A percentile compares a stretch with the other conserved stretches of the same genome.
Evolutionary conservation across 179 eudicot species (phyloP).

Genomic region (Vitellaria paradoxa): DNA sequence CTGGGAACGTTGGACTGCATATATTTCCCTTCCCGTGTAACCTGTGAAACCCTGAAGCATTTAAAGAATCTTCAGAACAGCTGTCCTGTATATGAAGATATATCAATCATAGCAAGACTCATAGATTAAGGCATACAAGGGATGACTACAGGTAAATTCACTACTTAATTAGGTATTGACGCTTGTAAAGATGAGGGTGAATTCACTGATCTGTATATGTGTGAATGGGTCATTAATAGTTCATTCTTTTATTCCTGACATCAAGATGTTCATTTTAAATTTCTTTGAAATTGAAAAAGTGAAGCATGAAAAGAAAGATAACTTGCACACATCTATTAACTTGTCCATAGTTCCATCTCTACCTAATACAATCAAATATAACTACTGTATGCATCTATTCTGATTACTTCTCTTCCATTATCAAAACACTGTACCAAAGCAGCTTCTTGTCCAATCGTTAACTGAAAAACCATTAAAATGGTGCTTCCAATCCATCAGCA

Average conservation of each 20-base stretch:
- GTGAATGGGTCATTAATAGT: too few relatives aligned
- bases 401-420: background rate
- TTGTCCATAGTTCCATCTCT: background rate
- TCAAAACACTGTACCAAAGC: background rate
- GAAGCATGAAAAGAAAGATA: background rate
- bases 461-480: background rate
- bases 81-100: background rate
- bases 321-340: background rate
- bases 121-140: background rate
- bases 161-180: background rate
- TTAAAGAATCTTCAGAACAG: conserved; percentile 5
- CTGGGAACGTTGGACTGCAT: conserved; percentile 80
- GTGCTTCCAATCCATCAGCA: background rate
- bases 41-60: conserved; percentile 46
- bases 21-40: conserved; percentile 85
- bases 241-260: too few relatives aligned
- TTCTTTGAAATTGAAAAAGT: too few relatives aligned
- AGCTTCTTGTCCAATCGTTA: background rate
- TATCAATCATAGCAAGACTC: background rate
- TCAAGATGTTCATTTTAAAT: too few relatives aligned
- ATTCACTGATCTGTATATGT: background rate
- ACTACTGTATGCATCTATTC: background rate
- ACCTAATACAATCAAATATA: background rate
- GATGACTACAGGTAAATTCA: background rate
- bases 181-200: background rate